Base-by-base conservation (phyloP, 768 basidiomycete genomes). In the Rhizopogon vesiculosus region DNA sequence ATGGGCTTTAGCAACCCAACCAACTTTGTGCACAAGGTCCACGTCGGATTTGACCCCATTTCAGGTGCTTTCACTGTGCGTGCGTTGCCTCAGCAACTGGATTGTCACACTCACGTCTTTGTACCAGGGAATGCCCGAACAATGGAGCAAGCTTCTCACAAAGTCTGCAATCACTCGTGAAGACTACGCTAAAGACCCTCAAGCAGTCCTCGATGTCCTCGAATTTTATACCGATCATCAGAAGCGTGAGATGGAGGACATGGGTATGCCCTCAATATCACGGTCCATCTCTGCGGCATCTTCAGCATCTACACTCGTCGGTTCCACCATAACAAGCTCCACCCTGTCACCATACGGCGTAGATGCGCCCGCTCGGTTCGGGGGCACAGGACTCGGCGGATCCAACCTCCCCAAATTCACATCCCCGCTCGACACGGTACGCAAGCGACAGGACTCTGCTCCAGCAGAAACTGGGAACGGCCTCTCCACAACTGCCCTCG, bases 191-290 rank as follows among this genome's bases (percentile, higher is more conserved):
- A 91, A 90, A 67, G 90, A 99, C 66, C 96, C 96, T 0, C 96
- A 98, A 65, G 96, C 96, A 1, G 96, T 99, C 13, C 80, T 98
- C 16, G 96, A 98, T 58, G 96, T 97, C 1, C 85, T 99, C 58
- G 95, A 98, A 67, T 99, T 98, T 75, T 99, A 98, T 71, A 98
- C 95, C 12, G 93, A 96, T 69, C 91, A 93, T 63, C 93, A 96
- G 76, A 96, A 94, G 68, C 89, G 93, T n/a, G 93, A 96, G 69
- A 72, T 87, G 64, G 92, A 94, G 64, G 84, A 85, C 42, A 73
- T 80, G 66, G 63, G 57, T n/a, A 64, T 67, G 62, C 54, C 64
- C 35, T 54, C 68, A 29, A 25, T 69, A 19, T 38, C 68, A 19
- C 66, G 69, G 2, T 58, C 60, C 44, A 16, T 59, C 35, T 61